Evolutionary conservation across 176 grass and related monocot species (phyloP), one percentile per base, ranked within the genome.

Genomic region (Luzula sylvatica): DNA sequence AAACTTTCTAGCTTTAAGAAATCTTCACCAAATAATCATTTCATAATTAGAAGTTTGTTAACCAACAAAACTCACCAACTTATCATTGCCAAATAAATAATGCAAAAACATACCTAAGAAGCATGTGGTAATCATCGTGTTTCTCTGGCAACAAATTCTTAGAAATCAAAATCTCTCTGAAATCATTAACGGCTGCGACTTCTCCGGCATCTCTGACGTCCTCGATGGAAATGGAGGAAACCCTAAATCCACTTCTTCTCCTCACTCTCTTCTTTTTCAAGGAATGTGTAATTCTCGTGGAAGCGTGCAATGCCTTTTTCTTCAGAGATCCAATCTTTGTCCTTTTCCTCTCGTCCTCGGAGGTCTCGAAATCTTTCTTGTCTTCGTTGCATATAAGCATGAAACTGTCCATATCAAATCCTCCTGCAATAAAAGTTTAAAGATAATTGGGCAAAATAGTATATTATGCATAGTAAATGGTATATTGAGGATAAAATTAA

Each of bases 1-100:
- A 5, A 98, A 80, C 64, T 75, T 98, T 76, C 86, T 90, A 56
- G 92, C 86, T 55, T 98, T 98, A 42, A 98, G 83, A 72, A 98
- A 98, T 78, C 92, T 98, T 65, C 52, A 87, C 22, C 26, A 65
- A 60, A 53, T 8, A 74, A 61, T 61, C 30, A 35, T 35, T n/a
- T n/a, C n/a, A n/a, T n/a, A n/a, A n/a, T n/a, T n/a, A n/a, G n/a
- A n/a, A n/a, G n/a, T n/a, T n/a, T n/a, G n/a, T n/a, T 7, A 35
- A 35, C 30, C 30, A 35, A 9, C 30, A 35, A 35, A 35, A 35
- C 30, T 35, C 30, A 35, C 30, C 30, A 35, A 35, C 9, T 2
- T 35, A 2, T 35, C 30, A 35, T 35, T 9, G 30, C 30, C 5
- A 35, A 35, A 35, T 1, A 35, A 35, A 32, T 3, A 35, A 35